Percentiles rank a stretch among this genome's conserved stretches.
These are phyloP conservation scores for Aspergillus brasiliensis DNA, from an alignment of 2,329 filamentous ascomycete genomes.

Conservation along the genomic window DNA sequence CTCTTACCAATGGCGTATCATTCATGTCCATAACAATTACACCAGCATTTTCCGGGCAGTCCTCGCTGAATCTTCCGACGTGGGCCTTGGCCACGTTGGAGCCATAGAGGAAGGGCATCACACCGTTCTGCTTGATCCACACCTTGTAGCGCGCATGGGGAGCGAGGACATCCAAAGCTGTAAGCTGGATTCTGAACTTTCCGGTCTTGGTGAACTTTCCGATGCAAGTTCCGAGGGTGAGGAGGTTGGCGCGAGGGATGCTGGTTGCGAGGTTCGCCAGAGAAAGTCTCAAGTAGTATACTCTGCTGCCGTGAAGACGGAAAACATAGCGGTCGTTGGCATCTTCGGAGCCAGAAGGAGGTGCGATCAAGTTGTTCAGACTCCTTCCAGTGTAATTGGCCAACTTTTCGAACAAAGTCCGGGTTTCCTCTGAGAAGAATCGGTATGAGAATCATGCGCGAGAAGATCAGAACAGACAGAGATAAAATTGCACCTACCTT, in stretches of 20 bases:
- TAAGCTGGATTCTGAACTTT: constrained; percentile 68
- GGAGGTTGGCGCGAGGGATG: constrained; percentile 76
- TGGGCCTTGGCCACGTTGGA: constrained; percentile 84
- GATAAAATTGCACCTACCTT: constrained; percentile 30
- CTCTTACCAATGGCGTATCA: constrained; percentile 71
- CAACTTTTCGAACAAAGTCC: constrained; percentile 86
- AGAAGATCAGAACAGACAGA: no score
- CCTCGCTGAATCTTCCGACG: constrained; percentile 82
- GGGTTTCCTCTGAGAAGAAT: constrained; percentile 39
- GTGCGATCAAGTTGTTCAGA: constrained; percentile 80
- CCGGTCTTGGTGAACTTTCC: constrained; percentile 7
- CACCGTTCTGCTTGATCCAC: constrained; percentile 94
- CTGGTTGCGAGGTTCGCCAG: constrained; percentile 90
- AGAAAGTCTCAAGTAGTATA: constrained; percentile 89
- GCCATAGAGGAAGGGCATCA: constrained; percentile 96
- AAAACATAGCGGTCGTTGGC: constrained; percentile 82
- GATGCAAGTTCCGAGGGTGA: constrained; percentile 60
- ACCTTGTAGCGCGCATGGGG: constrained; percentile 94
- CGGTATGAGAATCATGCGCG: neutral
- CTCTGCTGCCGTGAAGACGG: constrained; percentile 76
- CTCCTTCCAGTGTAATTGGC: constrained; percentile 90
- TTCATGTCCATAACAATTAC: constrained; percentile 90
- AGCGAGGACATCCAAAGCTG: constrained; percentile 83
- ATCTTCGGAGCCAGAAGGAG: constrained; percentile 64
- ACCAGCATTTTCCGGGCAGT: constrained; percentile 90